phyloP scores from a whole-genome alignment of 2,329 filamentous ascomycete genomes.

The Gaeumannomyces sp. region DNA sequence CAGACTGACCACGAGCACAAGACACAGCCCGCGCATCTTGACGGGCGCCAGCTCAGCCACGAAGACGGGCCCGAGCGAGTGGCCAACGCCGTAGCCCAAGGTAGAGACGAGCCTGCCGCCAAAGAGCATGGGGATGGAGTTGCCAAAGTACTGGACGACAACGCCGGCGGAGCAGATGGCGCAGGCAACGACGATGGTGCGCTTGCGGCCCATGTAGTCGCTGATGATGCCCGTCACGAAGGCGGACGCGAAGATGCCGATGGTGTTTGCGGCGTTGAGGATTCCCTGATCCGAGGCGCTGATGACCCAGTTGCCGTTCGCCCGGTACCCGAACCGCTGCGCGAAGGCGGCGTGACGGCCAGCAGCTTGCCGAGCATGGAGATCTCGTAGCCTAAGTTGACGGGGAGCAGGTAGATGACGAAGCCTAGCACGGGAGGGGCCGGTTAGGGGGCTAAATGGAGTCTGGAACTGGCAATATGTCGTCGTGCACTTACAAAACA shows the following conservation, averaged over 20 bases:
- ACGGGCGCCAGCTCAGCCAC: conserved; percentile 26
- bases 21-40: conserved; percentile 24
- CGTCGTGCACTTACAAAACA: background rate
- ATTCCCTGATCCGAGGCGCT: conserved; percentile 24
- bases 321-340: conserved; percentile 19
- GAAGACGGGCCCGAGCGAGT: conserved; percentile 25
- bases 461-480: too few relatives aligned
- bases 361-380: conserved; percentile 24
- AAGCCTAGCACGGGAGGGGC: conserved; percentile 15
- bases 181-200: conserved; percentile 55
- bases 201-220: conserved; percentile 56
- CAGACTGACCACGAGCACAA: conserved; percentile 18
- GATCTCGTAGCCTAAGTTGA: conserved; percentile 26
- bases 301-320: conserved; percentile 17
- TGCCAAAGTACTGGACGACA: conserved; percentile 26
- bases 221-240: conserved; percentile 36
- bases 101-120: conserved; percentile 18
- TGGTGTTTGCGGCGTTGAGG: conserved; percentile 23
- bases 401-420: conserved; percentile 23
- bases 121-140: conserved; percentile 21
- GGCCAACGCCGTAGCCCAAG: conserved; percentile 26
- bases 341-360: conserved; percentile 23
- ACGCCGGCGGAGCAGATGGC: conserved; percentile 53
- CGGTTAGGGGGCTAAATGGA: accelerated
- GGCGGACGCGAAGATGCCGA: conserved; percentile 25